These are phyloP conservation scores for Cladosporium phlei DNA, from an alignment of 2,329 filamentous ascomycete species.

Conservation along the genomic window DNA sequence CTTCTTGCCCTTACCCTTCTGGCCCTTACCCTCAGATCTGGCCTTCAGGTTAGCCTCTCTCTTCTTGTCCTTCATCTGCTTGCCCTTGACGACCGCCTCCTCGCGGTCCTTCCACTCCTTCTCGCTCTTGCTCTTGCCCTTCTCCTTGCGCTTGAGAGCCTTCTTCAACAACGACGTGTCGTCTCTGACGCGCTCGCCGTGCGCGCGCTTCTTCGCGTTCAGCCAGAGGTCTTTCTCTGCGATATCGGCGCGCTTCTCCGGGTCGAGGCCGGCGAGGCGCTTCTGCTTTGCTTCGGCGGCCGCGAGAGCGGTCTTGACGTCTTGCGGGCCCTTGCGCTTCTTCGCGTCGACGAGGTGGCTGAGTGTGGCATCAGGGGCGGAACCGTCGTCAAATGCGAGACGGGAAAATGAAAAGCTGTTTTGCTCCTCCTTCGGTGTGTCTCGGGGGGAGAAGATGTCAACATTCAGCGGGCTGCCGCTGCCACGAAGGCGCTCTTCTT, in stretches of 20 bases:
- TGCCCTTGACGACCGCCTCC: conserved; percentile 43
- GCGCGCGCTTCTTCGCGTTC: conserved; percentile 79
- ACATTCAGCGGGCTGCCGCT: conserved; percentile 53
- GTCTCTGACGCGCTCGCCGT: conserved; percentile 84
- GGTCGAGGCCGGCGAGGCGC: conserved; percentile 69
- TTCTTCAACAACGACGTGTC: conserved; percentile 87
- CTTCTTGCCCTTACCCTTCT: conserved; percentile 66
- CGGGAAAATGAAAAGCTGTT: conserved; percentile 85
- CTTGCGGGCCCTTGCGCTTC: conserved; percentile 77
- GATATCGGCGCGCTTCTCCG: conserved; percentile 76
- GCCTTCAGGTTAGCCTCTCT: conserved; percentile 57
- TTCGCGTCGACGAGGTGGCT: conserved; percentile 55
- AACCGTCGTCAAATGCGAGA: conserved; percentile 84
- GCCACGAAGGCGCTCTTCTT: conserved; percentile 53
- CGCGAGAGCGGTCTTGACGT: conserved; percentile 79
- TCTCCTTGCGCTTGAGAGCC: conserved; percentile 88
- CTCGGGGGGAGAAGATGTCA: conserved; percentile 44
- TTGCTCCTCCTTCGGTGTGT: conserved; percentile 38
- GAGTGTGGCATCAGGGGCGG: conserved; percentile 68
- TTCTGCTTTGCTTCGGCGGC: conserved; percentile 82
- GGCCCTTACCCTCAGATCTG: conserved; percentile 72
- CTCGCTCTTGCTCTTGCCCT: conserved; percentile 83
- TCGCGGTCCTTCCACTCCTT: conserved; percentile 64
- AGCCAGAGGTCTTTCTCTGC: conserved; percentile 94
- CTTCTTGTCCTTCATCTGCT: conserved; percentile 47